Percentiles rank a stretch among this genome's conserved stretches.
Evolutionary conservation across 371 early-diverging fungal species (phyloP).

Genomic region (Amoeboaphelidium protococcarum): DNA sequence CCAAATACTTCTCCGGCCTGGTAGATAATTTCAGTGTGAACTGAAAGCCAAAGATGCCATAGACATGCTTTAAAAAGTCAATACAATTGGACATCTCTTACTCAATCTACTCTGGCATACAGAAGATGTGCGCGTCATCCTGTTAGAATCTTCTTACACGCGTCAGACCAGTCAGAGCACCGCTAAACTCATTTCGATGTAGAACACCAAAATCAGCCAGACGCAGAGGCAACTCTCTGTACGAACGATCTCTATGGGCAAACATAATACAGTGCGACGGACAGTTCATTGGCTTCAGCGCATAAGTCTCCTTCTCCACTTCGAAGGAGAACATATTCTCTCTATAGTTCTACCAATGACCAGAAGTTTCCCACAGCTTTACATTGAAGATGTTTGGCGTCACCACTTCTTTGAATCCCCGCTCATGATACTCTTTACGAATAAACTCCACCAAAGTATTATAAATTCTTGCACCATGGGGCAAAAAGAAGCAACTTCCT

Average conservation of each 20-base stretch:
- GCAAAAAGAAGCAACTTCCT: slow-evolving; percentile 90
- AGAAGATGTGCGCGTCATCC: slow-evolving; percentile 99
- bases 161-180: slow-evolving; percentile 90
- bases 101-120: slow-evolving; percentile 49
- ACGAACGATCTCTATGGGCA: slow-evolving; percentile 65
- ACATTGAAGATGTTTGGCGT: slow-evolving; percentile 92
- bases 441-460: slow-evolving; percentile 74
- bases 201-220: slow-evolving; percentile 97
- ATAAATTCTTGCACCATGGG: slow-evolving; percentile 88
- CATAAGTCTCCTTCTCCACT: slow-evolving; percentile 63
- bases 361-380: slow-evolving; percentile 91
- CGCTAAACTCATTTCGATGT: slow-evolving; percentile 95
- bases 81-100: slow-evolving; percentile 53
- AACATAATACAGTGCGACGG: slow-evolving; percentile 99
- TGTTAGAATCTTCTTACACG: slow-evolving; percentile 98
- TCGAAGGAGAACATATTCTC: slow-evolving; percentile 95
- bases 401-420: slow-evolving; percentile 83
- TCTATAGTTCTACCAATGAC: slow-evolving; percentile 97
- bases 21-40: slow-evolving; percentile 79
- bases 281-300: slow-evolving; percentile 99
- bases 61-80: slow-evolving; percentile 65
- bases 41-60: slow-evolving; percentile 56
- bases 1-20: slow-evolving; percentile 88
- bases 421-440: slow-evolving; percentile 56
- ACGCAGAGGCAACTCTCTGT: slow-evolving; percentile 90